Base-by-base conservation (phyloP, 2,329 filamentous ascomycete species). In the Hypoxylon sp. region DNA sequence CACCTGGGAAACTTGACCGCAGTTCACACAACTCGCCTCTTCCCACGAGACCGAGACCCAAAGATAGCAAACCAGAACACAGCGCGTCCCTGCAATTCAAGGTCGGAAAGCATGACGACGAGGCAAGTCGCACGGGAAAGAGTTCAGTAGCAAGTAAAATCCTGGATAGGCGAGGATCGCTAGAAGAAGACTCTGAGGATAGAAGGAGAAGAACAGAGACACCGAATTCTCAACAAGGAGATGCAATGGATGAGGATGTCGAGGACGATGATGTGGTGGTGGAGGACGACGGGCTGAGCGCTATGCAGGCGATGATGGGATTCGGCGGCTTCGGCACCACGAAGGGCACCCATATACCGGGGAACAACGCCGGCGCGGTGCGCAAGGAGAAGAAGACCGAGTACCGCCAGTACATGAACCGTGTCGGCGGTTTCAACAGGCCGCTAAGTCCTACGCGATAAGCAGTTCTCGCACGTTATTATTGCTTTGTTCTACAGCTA, bases 351-450 rank as follows among this genome's bases (percentile, higher is more conserved):
- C 97, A 98, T 78, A 90, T 99, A 1, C 86, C 88, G 0, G 96
- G 96, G 1, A 99, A 99, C 78, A 89, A 94, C 77, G 89, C 91
- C 46, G 94, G 92, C 61, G 93, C 85, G 0, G 89, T 98, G 57
- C 85, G 91, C 73, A 98, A 96, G 85, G 93, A 96, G 82, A 98
- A 97, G 89, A 94, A 93, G 88, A 92, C 91, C 13, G 89, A 97
- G 84, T 98, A 98, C 77, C 87, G 96, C 74, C 96, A 99, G 87
- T 99, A 99, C 81, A 99, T 99, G 89, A 96, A 96, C 77, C 87
- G 92, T 62, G 85, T 89, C 56, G 92, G 92, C 62, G 92, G 92
- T 5, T 96, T 96, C 83, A 96, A 95, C 78, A 82, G 92, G 74
- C 92, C 92, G 50, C 82, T 94, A 57, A 92, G 90, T 79, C 89